These are phyloP conservation scores for Russula vinacea DNA, from an alignment of 768 basidiomycete genomes.

Conservation along the genomic window DNA sequence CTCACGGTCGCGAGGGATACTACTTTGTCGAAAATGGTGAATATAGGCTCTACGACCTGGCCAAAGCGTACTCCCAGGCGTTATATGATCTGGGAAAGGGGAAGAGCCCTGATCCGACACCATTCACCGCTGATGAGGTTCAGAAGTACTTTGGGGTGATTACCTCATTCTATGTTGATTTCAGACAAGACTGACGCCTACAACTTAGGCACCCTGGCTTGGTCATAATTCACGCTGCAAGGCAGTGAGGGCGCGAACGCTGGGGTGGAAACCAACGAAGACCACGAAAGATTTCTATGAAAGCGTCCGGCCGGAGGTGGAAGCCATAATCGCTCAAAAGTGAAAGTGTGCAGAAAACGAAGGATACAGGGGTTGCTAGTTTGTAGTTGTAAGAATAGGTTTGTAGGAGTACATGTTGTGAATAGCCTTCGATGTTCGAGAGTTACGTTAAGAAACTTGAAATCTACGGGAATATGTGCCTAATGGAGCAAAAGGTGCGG, in stretches of 20 bases:
- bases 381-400: not conserved
- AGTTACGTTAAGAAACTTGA: no score
- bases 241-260: constrained; percentile 41
- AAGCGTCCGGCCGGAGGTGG: constrained; percentile 48
- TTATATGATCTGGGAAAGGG: constrained; percentile 36
- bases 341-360: not conserved
- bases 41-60: constrained; percentile 37
- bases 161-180: not conserved
- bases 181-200: not conserved
- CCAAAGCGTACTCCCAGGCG: constrained; percentile 39
- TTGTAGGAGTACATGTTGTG: not conserved
- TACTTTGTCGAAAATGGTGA: constrained; percentile 39
- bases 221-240: constrained; percentile 45
- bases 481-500: no score
- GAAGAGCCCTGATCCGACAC: constrained; percentile 41
- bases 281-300: constrained; percentile 49
- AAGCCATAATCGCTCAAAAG: constrained; percentile 28
- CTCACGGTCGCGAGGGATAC: constrained; percentile 40
- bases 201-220: constrained; percentile 24
- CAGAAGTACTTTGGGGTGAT: constrained; percentile 39
- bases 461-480: no score
- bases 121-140: constrained; percentile 45
- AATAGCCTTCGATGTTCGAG: no score
- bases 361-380: not conserved
- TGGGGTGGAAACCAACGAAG: constrained; percentile 55